Base-by-base conservation (phyloP, 106 monocot genomes). In the Dendrobium huoshanense region DNA sequence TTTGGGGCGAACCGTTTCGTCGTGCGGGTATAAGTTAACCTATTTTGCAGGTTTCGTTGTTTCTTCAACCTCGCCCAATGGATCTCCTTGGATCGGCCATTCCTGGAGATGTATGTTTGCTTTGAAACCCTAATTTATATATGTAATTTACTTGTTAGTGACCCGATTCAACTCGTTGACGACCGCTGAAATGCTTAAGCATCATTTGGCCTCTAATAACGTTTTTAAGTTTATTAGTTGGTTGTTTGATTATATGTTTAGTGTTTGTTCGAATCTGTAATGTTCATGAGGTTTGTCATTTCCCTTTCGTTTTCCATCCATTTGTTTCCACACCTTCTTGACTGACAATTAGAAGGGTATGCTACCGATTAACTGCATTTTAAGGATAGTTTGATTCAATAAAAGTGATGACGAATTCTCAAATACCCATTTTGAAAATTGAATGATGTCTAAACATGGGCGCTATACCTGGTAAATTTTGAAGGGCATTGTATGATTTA, bases 31-130 rank as follows among this genome's bases (percentile, higher is more conserved):
- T 15, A 51, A 51, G 51, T 51, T 1, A 51, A 51, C 15, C 15
- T 16, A 1, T 51, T 51, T 51, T 51, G 51, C 51, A 51, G 51
- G 51, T 11, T 51, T 13, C 10, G 10, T 65, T 22, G 15, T 11
- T 51, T 13, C 10, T 11, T 65, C 64, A 25, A 24, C 6, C 64
- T 7, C 6, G 22, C 25, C 5, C 25, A 15, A 79, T 81, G 85
- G 79, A 78, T 61, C 72, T 82, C 17, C 59, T 81, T 27, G 85
- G 72, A 74, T 80, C 84, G 64, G 41, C 72, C 58, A 75, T 84
- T 74, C 25, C 77, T 33, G 65, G 80, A 20, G 85, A 81, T 51
- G 85, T 85, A 64, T 55, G 77, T 55, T 19, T 17, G 40, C 42
- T 77, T 77, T 41, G 22, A 55, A 77, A 54, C 77, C 77, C 51